Evolutionary conservation across 2,329 filamentous ascomycete genomes (phyloP), one percentile per base, ranked within the genome.

Genomic region (Immersiporthe knoxdaviesiana): DNA sequence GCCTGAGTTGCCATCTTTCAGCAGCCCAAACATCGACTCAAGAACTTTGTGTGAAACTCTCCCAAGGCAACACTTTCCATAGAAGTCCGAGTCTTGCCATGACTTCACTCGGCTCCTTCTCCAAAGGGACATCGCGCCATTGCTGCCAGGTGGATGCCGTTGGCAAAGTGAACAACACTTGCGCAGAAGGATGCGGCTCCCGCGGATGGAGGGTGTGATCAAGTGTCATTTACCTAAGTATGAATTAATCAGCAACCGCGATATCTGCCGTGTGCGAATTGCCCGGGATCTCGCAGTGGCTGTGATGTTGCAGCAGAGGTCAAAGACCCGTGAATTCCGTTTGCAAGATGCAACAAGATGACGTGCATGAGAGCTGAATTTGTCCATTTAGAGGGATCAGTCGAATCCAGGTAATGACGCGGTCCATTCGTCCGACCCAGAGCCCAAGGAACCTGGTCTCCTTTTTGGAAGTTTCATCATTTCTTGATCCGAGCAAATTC

Each of bases 291-390:
- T 32, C n/a, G n/a, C n/a, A n/a, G n/a, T 68, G 18, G 39, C 68
- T 1, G 63, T 58, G 16, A n/a, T 59, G 58, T 24, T 68, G 50
- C 62, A 70, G 50, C 58, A 68, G 58, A 63, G 68, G 32, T 63
- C n/a, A 63, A 21, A 66, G 21, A 35, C 62, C 54, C 16, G 5
- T 63, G 39, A 6, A 27, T n/a, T 14, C n/a, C n/a, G 27, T 54
- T 35, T 21, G 18, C 18, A 14, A 50, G 24, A 14, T 50, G 39
- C 24, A 2, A 18, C 32, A 63, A 14, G 4, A 63, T 62, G 60
- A 62, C 61, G 21, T 32, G 18, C 14, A 50, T 24, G 39, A 63
- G 16, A 44, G 30, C 24, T 4, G n/a, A 18, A 18, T 16, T 58
- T 8, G 54, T 35, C 14, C n/a, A 21, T 2, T 35, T n/a, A 32